Evolutionary conservation across 495 filamentous ascomycete species (phyloP).

Genomic region (Beverwykella pulmonaria): DNA sequence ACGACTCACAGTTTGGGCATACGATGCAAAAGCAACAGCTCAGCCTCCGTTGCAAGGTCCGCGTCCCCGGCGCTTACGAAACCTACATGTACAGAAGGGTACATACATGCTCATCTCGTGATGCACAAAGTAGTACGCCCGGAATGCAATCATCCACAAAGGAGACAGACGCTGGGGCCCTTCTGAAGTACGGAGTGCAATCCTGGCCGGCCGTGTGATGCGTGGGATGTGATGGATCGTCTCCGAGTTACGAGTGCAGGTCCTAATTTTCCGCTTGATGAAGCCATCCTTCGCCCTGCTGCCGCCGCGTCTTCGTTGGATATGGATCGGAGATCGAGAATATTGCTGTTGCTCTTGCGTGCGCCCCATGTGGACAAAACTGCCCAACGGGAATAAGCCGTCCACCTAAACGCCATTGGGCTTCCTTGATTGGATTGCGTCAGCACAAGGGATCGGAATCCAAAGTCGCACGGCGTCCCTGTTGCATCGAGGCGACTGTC

Average conservation of each 20-base stretch:
- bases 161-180: conserved; percentile 7
- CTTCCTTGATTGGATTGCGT: conserved; percentile 29
- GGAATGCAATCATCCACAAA: conserved; percentile 10
- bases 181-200: conserved; percentile 3
- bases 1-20: neutral
- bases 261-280: conserved; percentile 5
- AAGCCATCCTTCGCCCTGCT: neutral
- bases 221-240: conserved; percentile 24
- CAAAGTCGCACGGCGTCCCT: conserved; percentile 24
- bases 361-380: neutral
- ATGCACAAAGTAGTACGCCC: conserved; percentile 25
- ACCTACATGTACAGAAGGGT: neutral
- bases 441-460: conserved; percentile 29
- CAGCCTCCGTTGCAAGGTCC: conserved; percentile 17
- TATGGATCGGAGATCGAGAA: conserved; percentile 9
- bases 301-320: conserved; percentile 1
- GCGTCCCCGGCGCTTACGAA: conserved; percentile 13
- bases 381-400: conserved; percentile 25
- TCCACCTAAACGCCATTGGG: conserved; percentile 5
- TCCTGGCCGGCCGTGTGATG: neutral
- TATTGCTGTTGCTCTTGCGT: neutral
- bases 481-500: conserved; percentile 28
- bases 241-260: conserved; percentile 5
- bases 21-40: conserved; percentile 6
- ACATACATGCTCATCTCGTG: conserved; percentile 20